phyloP scores from a whole-genome alignment of 1,284 basidiomycete genomes.

The Cryptococcus jaspeensis region DNA sequence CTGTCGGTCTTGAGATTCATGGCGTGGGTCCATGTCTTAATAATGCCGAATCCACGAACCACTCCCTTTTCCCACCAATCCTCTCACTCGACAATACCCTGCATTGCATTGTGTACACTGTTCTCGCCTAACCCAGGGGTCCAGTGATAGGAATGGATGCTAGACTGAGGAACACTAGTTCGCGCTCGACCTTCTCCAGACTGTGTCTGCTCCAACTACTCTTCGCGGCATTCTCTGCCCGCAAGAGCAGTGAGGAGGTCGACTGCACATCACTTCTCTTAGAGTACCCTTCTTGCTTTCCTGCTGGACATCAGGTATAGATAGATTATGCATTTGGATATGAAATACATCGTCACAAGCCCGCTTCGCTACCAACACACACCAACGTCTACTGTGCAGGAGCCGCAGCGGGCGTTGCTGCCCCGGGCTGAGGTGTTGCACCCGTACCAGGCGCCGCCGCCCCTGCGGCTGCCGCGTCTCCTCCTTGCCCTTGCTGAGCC shows the following conservation, averaged over 20 bases:
- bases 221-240: background rate
- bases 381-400: background rate
- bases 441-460: background rate
- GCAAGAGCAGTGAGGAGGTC: conserved; percentile 1
- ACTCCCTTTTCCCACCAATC: background rate
- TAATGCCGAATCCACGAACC: too few relatives aligned
- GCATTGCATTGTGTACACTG: conserved; percentile 47
- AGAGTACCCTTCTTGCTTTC: background rate
- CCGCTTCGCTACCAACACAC: background rate
- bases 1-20: too few relatives aligned
- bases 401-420: conserved; percentile 8
- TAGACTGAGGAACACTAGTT: conserved; percentile 40
- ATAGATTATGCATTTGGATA: conserved; percentile 3
- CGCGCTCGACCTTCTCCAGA: conserved; percentile 22
- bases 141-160: conserved; percentile 48
- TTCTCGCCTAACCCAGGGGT: conserved; percentile 35
- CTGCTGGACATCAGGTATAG: background rate
- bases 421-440: conserved; percentile 6
- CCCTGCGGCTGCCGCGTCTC: conserved; percentile 3
- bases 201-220: conserved; percentile 1
- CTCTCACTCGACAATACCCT: background rate
- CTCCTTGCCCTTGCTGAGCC: conserved; percentile 28
- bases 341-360: background rate
- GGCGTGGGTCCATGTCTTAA: too few relatives aligned
- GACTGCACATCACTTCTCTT: conserved; percentile 12